Percentiles rank a stretch among this genome's conserved stretches.
These are phyloP conservation scores for Macroventuria anomochaeta DNA, from an alignment of 2,329 filamentous ascomycete species.

Conservation along the genomic window DNA sequence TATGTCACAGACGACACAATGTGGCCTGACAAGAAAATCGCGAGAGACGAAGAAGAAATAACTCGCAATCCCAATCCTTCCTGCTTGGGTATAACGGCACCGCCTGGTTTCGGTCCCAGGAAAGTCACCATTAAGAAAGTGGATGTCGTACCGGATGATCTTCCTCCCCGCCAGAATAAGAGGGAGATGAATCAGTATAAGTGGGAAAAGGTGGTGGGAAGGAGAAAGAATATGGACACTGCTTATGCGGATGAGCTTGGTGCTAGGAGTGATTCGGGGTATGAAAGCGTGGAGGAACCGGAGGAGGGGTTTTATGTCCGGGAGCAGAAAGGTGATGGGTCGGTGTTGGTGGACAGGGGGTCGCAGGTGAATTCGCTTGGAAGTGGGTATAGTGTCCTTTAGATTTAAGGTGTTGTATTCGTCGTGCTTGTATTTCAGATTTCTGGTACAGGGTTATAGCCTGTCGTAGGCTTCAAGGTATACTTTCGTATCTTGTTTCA, in stretches of 20 bases:
- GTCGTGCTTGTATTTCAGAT: no score
- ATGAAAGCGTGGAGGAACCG: neutral
- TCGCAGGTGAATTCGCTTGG: neutral
- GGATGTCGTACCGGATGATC: neutral
- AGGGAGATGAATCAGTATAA: neutral
- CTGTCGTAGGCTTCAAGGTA: neutral
- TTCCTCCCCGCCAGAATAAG: neutral
- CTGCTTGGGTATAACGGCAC: neutral
- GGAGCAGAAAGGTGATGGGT: neutral
- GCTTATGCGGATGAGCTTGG: neutral
- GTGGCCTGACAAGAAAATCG: neutral
- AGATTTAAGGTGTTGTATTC: neutral
- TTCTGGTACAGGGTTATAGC: no score
- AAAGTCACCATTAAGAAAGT: neutral
- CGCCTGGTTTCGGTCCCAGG: neutral
- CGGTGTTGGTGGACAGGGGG: neutral
- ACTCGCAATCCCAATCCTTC: neutral
- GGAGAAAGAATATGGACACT: neutral
- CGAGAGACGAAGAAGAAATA: neutral
- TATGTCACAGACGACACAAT: neutral
- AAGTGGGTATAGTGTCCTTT: neutral
- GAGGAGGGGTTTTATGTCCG: neutral
- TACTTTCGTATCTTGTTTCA: neutral
- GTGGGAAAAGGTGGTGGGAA: neutral
- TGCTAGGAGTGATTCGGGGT: no score